phyloP scores from a whole-genome alignment of 176 grass and related monocot genomes.

The Triticum monococcum region DNA sequence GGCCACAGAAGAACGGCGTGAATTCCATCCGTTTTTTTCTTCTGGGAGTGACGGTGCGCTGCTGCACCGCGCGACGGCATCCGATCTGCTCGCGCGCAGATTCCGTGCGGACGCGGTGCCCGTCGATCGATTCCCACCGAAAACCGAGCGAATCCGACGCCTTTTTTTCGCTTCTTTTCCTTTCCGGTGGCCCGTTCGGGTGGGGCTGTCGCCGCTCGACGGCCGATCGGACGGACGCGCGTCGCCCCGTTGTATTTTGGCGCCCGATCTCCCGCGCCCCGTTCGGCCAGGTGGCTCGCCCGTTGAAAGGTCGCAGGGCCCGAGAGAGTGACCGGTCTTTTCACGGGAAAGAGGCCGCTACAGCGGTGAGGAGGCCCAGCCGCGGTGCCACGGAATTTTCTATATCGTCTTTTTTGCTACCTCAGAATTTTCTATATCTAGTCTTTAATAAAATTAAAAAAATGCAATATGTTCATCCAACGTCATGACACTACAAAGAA shows the following conservation, averaged over 20 bases:
- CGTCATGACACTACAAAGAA: too few species aligned
- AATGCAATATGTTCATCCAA: too few species aligned
- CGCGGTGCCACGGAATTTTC: not conserved
- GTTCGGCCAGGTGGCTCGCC: slow-evolving; percentile 8
- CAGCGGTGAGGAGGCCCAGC: not conserved
- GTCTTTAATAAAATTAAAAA: too few species aligned
- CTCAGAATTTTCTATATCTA: too few species aligned
- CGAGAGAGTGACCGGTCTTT: not conserved
- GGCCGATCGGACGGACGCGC: slow-evolving; percentile 10
- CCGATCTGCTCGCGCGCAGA: not conserved
- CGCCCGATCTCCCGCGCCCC: not conserved
- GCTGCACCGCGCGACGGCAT: not conserved
- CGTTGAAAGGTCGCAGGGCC: not conserved
- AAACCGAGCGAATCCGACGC: slow-evolving; percentile 15
- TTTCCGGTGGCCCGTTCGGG: not conserved
- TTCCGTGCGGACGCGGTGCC: not conserved
- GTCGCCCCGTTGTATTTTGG: not conserved
- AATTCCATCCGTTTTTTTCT: not conserved
- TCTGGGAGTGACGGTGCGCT: not conserved
- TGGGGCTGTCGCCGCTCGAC: not conserved
- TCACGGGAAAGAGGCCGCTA: not conserved
- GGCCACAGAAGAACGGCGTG: slow-evolving; percentile 4
- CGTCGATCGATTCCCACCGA: slow-evolving; percentile 14
- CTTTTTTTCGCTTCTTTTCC: not conserved
- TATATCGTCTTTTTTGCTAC: too few species aligned